A percentile compares a stretch with the other conserved stretches of the same genome.
Evolutionary conservation across 1,139 yeast genomes (phyloP).

Genomic region (Eremothecium sinecaudum): DNA sequence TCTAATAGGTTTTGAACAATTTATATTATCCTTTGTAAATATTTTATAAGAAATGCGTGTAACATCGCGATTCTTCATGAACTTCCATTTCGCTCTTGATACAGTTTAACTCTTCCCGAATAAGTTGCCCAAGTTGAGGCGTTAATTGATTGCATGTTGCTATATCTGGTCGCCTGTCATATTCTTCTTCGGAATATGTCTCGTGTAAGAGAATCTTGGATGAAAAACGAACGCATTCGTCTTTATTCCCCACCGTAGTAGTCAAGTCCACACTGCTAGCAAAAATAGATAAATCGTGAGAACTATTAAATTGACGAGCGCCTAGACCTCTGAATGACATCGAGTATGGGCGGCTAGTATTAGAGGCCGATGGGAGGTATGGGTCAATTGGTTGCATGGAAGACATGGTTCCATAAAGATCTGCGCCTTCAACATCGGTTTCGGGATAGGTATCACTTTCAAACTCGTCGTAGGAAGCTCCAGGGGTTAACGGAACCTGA

Average conservation of each 20-base stretch:
- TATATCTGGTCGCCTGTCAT: constrained; percentile 87
- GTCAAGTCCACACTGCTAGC: constrained; percentile 1
- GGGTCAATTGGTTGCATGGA: constrained; percentile 7
- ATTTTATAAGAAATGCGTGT: constrained; percentile 73
- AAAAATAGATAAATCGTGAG: neutral
- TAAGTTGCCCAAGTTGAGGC: constrained; percentile 78
- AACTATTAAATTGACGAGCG: constrained; percentile 45
- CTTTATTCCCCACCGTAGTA: constrained; percentile 3
- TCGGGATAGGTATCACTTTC: constrained; percentile 7
- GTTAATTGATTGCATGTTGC: constrained; percentile 92
- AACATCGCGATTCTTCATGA: constrained; percentile 65
- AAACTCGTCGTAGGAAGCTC: constrained; percentile 12
- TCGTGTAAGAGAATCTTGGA: constrained; percentile 79
- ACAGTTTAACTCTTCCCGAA: constrained; percentile 75
- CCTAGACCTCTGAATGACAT: constrained; percentile 59
- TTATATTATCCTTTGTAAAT: too few species aligned
- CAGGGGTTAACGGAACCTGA: neutral
- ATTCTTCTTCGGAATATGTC: constrained; percentile 75
- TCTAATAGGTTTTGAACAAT: too few species aligned
- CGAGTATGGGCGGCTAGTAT: constrained; percentile 44
- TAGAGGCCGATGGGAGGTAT: constrained; percentile 16
- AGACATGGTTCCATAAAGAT: neutral
- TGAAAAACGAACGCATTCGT: constrained; percentile 54
- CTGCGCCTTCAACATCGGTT: constrained; percentile 1
- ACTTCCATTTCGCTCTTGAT: constrained; percentile 73